These are phyloP conservation scores for Fusarium dlaminii DNA, from an alignment of 2,329 filamentous ascomycete genomes.

Conservation along the genomic window DNA sequence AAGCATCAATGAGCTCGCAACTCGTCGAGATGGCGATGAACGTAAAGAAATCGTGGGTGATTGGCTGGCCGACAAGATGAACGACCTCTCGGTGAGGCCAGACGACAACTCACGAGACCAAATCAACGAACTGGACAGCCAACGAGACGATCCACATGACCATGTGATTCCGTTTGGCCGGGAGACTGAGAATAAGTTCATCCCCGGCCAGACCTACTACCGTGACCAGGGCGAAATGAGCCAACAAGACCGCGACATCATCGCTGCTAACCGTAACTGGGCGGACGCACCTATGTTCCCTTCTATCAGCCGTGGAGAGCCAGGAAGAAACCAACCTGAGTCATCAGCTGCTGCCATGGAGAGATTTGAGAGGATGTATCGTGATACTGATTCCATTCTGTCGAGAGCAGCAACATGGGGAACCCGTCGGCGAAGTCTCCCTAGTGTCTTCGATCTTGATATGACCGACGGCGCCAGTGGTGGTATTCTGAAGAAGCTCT, in stretches of 20 bases:
- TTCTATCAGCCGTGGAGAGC: conserved; percentile 50
- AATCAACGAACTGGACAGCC: conserved; percentile 37
- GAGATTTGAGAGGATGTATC: conserved; percentile 60
- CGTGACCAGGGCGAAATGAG: conserved; percentile 54
- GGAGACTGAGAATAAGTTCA: conserved; percentile 60
- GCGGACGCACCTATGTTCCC: conserved; percentile 58
- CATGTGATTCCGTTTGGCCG: conserved; percentile 55
- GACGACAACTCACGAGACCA: conserved; percentile 35
- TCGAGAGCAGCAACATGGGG: conserved; percentile 76
- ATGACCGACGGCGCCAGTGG: conserved; percentile 64
- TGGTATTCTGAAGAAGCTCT: conserved; percentile 71
- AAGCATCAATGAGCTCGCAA: conserved; percentile 61
- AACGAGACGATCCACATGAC: conserved; percentile 46
- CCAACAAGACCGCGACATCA: conserved; percentile 59
- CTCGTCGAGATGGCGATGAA: conserved; percentile 53
- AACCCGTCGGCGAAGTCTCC: conserved; percentile 72
- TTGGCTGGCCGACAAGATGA: conserved; percentile 57
- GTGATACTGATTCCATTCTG: conserved; percentile 66
- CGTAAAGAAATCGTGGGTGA: conserved; percentile 60
- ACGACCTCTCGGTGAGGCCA: conserved; percentile 42
- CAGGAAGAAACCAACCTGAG: conserved; percentile 55
- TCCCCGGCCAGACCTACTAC: conserved; percentile 62
- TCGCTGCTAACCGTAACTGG: conserved; percentile 60
- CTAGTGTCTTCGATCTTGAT: conserved; percentile 66
- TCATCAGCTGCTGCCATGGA: conserved; percentile 64